These are phyloP conservation scores for Dictyophora rubrovolvata DNA, from an alignment of 768 basidiomycete species.

Conservation along the genomic window DNA sequence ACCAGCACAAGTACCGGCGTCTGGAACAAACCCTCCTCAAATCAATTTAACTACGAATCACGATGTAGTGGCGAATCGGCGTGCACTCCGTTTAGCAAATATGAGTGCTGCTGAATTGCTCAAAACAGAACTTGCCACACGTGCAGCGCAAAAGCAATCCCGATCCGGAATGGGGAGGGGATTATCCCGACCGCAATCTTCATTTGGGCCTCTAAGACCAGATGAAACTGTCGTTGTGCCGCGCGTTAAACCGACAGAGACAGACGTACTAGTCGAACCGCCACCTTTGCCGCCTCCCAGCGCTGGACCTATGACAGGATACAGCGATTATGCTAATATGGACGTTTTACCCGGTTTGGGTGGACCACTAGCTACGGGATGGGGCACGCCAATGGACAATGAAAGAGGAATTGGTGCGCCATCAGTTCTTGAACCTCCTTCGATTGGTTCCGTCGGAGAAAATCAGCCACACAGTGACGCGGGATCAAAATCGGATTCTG, in stretches of 20 bases:
- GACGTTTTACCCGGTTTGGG: constrained; percentile 9
- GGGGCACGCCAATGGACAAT: neutral
- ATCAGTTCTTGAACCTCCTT: neutral
- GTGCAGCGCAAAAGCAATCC: constrained; percentile 30
- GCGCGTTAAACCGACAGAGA: neutral
- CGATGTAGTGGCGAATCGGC: constrained; percentile 82
- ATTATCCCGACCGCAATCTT: neutral
- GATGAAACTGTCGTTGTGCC: constrained; percentile 6
- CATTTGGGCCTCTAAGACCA: neutral
- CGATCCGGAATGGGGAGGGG: neutral
- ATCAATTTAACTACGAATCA: constrained; percentile 62
- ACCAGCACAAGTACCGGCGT: neutral
- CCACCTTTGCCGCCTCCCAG: neutral
- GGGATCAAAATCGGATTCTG: constrained; percentile 7
- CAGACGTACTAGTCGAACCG: constrained; percentile 5
- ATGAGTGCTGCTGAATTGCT: constrained; percentile 92
- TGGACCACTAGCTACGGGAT: neutral
- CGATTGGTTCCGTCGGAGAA: neutral
- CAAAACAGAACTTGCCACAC: constrained; percentile 75
- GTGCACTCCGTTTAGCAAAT: constrained; percentile 90
- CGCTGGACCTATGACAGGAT: neutral
- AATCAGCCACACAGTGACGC: constrained; percentile 15
- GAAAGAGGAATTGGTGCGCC: neutral
- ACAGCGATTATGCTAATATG: constrained; percentile 6
- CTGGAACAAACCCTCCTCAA: too few relatives aligned